Evolutionary conservation across 441 rosid genomes (phyloP).

Genomic region (Bocquillonia castaneifolia): DNA sequence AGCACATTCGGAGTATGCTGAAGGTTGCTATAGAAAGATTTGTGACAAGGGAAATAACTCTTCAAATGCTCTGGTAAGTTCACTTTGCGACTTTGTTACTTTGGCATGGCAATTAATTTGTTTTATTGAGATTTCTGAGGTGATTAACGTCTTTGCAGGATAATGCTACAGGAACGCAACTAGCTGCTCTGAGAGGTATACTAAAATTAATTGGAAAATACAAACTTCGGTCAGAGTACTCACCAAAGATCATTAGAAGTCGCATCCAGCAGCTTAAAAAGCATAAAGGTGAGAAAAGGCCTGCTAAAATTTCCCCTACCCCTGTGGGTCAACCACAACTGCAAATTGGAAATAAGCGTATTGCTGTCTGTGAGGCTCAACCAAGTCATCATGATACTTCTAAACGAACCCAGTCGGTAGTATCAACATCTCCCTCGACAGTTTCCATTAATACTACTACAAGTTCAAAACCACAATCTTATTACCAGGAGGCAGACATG

Average conservation of each 20-base stretch:
- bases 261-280: conserved; percentile 3
- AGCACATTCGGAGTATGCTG: conserved; percentile 10
- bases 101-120: not conserved
- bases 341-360: conserved; percentile 10
- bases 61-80: not conserved
- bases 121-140: not conserved
- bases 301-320: not conserved
- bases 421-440: not conserved
- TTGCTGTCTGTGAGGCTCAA: not conserved
- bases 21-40: not conserved
- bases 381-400: not conserved
- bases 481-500: not conserved
- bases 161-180: not conserved
- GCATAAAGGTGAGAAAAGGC: not conserved
- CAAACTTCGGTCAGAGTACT: conserved; percentile 7
- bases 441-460: not conserved
- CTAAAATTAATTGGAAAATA: conserved; percentile 1
- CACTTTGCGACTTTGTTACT: not conserved
- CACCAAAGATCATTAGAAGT: not conserved
- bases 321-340: not conserved
- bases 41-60: conserved; percentile 1
- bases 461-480: not conserved
- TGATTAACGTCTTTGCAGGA: not conserved
- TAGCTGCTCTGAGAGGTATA: conserved; percentile 10
- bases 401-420: not conserved